These are phyloP conservation scores for Eucommia ulmoides DNA, from an alignment of 257 asterid species.

Conservation along the genomic window DNA sequence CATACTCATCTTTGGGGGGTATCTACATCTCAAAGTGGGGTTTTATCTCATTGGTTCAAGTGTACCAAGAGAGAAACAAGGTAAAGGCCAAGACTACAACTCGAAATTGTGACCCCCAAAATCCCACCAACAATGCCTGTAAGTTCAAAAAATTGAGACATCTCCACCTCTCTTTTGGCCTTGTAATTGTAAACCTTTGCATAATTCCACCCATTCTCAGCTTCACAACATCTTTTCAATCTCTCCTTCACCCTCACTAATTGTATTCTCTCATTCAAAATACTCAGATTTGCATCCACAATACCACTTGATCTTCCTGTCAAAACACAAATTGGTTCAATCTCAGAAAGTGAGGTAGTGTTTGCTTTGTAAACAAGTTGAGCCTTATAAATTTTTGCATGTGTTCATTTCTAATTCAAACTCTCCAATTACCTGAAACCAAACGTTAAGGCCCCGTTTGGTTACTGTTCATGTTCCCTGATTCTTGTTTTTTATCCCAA, in stretches of 20 bases:
- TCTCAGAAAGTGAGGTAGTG: no score
- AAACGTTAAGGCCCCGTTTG: no score
- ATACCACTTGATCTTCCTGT: slow-evolving; percentile 25
- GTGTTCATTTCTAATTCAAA: no score
- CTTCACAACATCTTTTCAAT: slow-evolving; percentile 24
- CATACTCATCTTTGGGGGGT: no score
- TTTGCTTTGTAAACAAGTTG: no score
- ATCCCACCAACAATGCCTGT: slow-evolving; percentile 17
- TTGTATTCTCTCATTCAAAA: slow-evolving; percentile 34
- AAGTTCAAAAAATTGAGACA: slow-evolving; percentile 15
- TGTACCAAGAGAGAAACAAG: slow-evolving; percentile 31
- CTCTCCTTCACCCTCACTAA: slow-evolving; percentile 28
- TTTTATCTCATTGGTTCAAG: slow-evolving; percentile 12
- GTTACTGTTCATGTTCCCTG: no score
- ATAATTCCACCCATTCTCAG: slow-evolving; percentile 24
- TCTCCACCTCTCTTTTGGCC: slow-evolving; percentile 2
- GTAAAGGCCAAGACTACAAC: slow-evolving; percentile 28
- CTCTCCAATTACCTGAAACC: no score
- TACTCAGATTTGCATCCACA: slow-evolving; percentile 28
- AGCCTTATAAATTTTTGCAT: no score
- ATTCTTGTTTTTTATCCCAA: no score
- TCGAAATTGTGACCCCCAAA: slow-evolving; percentile 29
- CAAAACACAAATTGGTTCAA: background rate
- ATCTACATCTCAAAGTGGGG: background rate
- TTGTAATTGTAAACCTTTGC: background rate